phyloP scores from a whole-genome alignment of 768 basidiomycete genomes.

The Leucosporidium creatinivorum region DNA sequence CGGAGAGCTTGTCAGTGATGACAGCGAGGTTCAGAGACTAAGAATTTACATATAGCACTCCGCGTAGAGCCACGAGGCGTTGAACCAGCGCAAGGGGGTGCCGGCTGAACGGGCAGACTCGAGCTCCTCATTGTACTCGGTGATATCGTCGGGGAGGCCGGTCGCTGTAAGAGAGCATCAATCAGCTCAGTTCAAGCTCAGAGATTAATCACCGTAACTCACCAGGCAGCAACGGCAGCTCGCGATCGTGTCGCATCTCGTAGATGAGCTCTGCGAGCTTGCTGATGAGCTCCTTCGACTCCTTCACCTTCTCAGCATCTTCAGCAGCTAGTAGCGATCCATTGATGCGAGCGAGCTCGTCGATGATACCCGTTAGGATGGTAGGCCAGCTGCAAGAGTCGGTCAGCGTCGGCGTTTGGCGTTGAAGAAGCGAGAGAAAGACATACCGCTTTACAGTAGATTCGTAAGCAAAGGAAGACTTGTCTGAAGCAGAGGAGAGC shows the following conservation, averaged over 20 bases:
- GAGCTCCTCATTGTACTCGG: constrained; percentile 72
- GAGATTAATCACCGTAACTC: constrained; percentile 14
- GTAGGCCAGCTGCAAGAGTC: constrained; percentile 53
- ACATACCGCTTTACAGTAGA: constrained; percentile 58
- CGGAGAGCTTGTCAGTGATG: neutral
- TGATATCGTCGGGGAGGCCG: constrained; percentile 42
- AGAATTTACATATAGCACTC: constrained; percentile 56
- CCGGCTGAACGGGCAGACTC: constrained; percentile 46
- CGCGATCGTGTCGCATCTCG: constrained; percentile 69
- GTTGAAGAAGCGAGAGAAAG: neutral
- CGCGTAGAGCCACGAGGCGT: constrained; percentile 89
- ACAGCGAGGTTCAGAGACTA: neutral
- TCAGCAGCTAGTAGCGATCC: constrained; percentile 53
- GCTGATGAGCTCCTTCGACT: constrained; percentile 71
- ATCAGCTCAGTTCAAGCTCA: neutral
- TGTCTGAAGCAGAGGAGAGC: constrained; percentile 19
- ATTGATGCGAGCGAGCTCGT: constrained; percentile 62
- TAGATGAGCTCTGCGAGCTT: constrained; percentile 74
- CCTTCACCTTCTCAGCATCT: constrained; percentile 47
- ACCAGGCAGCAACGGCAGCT: constrained; percentile 52
- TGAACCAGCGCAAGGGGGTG: constrained; percentile 59
- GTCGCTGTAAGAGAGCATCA: constrained; percentile 1
- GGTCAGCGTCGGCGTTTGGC: constrained; percentile 3
- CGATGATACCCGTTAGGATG: constrained; percentile 73
- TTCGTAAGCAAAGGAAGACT: constrained; percentile 48